Percentiles rank a stretch among this genome's conserved stretches.
Conservation (phyloP, 805 yeast species). For the Kuraishia capsulata region DNA sequence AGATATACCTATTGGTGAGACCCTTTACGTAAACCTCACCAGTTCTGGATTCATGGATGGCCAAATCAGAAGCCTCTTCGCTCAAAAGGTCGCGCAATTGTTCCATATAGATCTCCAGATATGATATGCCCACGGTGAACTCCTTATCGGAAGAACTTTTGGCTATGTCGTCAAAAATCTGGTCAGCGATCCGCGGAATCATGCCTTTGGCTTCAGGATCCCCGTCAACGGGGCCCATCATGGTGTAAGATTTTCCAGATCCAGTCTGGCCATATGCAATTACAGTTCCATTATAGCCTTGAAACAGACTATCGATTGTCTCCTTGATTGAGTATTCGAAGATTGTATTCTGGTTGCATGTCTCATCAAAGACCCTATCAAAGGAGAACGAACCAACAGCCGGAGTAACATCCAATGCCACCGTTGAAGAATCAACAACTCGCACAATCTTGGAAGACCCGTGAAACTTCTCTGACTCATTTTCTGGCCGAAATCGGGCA, state of each 20-base stretch:
- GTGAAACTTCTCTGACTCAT: conserved; percentile 18
- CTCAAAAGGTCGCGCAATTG: conserved; percentile 60
- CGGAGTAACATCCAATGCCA: neutral
- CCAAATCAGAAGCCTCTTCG: conserved; percentile 24
- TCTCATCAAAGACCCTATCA: conserved; percentile 53
- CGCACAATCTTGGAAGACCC: conserved; percentile 6
- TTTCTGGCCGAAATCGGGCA: conserved; percentile 62
- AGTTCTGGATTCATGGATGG: conserved; percentile 53
- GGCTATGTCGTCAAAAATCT: conserved; percentile 48
- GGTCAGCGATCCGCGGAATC: conserved; percentile 63
- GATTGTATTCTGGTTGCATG: conserved; percentile 44
- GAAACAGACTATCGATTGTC: conserved; percentile 59
- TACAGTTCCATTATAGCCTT: conserved; percentile 40
- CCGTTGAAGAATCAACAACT: conserved; percentile 3
- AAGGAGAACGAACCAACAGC: conserved; percentile 34
- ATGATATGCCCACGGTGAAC: conserved; percentile 59
- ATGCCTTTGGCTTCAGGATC: conserved; percentile 44
- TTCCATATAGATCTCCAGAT: conserved; percentile 79
- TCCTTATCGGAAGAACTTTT: conserved; percentile 44
- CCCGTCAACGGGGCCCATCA: conserved; percentile 48
- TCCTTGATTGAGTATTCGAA: conserved; percentile 50
- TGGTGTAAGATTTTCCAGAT: conserved; percentile 76
- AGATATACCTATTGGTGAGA: conserved; percentile 53
- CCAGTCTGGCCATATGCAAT: conserved; percentile 76
- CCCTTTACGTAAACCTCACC: conserved; percentile 67